A percentile compares a stretch with the other conserved stretches of the same genome.
These are phyloP conservation scores for Lupinus albus DNA, from an alignment of 306 rosid genomes.

Conservation along the genomic window DNA sequence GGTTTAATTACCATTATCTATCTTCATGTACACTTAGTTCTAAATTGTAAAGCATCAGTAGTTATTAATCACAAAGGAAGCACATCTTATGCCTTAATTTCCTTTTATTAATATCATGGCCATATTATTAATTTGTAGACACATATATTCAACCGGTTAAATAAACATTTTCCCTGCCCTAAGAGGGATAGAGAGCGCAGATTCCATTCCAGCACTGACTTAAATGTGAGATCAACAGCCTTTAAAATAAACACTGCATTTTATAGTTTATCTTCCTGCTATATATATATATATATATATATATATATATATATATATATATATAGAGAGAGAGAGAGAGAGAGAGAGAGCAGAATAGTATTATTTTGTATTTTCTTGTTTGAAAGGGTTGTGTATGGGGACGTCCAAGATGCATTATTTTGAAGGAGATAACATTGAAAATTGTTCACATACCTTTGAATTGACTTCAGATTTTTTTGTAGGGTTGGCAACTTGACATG, in stretches of 20 bases:
- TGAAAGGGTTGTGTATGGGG: slow-evolving; percentile 48
- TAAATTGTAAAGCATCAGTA: background rate
- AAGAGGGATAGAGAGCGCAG: slow-evolving; percentile 33
- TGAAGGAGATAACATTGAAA: slow-evolving; percentile 55
- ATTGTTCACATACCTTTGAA: slow-evolving; percentile 46
- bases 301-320: no score
- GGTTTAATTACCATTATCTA: background rate
- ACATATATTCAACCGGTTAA: slow-evolving; percentile 30
- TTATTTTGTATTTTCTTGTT: no score
- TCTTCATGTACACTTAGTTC: background rate
- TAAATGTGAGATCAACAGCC: slow-evolving; percentile 44
- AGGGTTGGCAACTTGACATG: slow-evolving; percentile 47
- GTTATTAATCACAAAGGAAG: background rate
- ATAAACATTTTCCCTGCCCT: slow-evolving; percentile 31
- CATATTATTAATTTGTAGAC: slow-evolving; percentile 37
- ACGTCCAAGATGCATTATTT: slow-evolving; percentile 59
- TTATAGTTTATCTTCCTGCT: slow-evolving; percentile 43
- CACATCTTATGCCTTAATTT: background rate
- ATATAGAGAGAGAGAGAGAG: no score
- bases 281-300: no score
- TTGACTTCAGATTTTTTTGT: slow-evolving; percentile 46
- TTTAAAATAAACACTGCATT: slow-evolving; percentile 38
- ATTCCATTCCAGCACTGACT: slow-evolving; percentile 41
- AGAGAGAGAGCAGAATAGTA: no score
- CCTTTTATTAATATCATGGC: slow-evolving; percentile 13